Evolutionary conservation across 306 rosid genomes (phyloP), one percentile per base, ranked within the genome.

Genomic region (Lupinus albus): DNA sequence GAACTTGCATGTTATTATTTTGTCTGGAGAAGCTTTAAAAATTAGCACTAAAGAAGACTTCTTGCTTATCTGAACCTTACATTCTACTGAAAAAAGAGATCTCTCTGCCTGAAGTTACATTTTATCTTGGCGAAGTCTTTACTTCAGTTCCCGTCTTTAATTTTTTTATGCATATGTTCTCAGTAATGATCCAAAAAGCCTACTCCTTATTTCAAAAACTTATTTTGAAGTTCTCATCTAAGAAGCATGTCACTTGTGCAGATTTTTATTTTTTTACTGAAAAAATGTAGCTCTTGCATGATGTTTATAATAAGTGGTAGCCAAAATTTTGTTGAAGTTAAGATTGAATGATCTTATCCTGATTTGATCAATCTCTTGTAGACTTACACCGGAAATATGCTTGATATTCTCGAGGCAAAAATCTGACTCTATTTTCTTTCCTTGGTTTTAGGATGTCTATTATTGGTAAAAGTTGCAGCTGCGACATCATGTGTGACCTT

Each of bases 401-500:
- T 30, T 42, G 15, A 11, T 18, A 45, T 69, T 69, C 61, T 62
- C 1, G 32, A 16, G 16, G 15, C 44, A 44, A 65, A 41, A 6
- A 6, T 67, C 21, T 67, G 41, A 68, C 46, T 9, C 33, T 3
- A n/a, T 64, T 18, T 50, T 57, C 30, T 44, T 42, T 8, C 8
- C 16, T 42, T 64, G 36, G 59, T 21, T 65, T 54, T 72, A 91
- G 94, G 97, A 30, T 86, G 80, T 64, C 79, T 91, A 6, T 78
- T 88, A 64, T 75, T 86, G 68, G 45, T 86, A 83, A 91, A 88
- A 76, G 97, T 91, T 56, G 51, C 76, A 38, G 93, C 97, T 17
- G 94, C 60, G 58, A 91, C 97, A 46, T 88, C 87, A 80, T 91
- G 97, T 62, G 97, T 91, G 73, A 91, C 97, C 12, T 73, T 91